Evolutionary conservation across 2,329 filamentous ascomycete genomes (phyloP), one percentile per base, ranked within the genome.

Genomic region (Kalaharituber pfeilii): DNA sequence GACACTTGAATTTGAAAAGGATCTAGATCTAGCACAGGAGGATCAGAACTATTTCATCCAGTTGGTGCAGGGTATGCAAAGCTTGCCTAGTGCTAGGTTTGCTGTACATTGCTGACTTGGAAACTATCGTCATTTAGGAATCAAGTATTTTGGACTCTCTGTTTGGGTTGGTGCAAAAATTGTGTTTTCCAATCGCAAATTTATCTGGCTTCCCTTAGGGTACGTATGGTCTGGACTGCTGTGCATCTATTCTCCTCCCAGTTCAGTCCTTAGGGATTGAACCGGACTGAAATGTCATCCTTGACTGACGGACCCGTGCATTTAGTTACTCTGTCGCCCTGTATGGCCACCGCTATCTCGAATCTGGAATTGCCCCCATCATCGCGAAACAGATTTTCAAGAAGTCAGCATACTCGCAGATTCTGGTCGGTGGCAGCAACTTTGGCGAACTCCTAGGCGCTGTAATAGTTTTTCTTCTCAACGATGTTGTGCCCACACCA

Each of bases 351-450:
- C 66, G 72, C 22, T 75, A 73, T 56, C 67, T 75, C 36, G 72
- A 75, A 61, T 73, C 73, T 58, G 69, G 68, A 20, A 68, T 75
- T 28, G 69, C 70, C 1, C 71, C 72, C 0, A 68, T 69, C 42
- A 65, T 75, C 24, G 72, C 72, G 9, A 65, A 68, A 28, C 69
- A 71, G 28, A 74, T 74, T 55, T 64, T 75, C 6, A 71, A 71
- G 3, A 68, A 73, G 53, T 69, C 71, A 2, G 71, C 71, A 8
- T 74, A 71, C 70, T 67, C 69, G 2, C 71, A 74, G 59, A 71
- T 75, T 57, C 71, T 74, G 57, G 70, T 74, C 24, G 71, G 71
- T 18, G 72, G 73, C 20, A 73, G 71, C 3, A 75, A 75, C 60
- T 66, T 73, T 51, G 73, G 73, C 44, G 72, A 75, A 60, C 65